These are phyloP conservation scores for Apiospora koreana DNA, from an alignment of 2,329 filamentous ascomycete genomes.

Conservation along the genomic window DNA sequence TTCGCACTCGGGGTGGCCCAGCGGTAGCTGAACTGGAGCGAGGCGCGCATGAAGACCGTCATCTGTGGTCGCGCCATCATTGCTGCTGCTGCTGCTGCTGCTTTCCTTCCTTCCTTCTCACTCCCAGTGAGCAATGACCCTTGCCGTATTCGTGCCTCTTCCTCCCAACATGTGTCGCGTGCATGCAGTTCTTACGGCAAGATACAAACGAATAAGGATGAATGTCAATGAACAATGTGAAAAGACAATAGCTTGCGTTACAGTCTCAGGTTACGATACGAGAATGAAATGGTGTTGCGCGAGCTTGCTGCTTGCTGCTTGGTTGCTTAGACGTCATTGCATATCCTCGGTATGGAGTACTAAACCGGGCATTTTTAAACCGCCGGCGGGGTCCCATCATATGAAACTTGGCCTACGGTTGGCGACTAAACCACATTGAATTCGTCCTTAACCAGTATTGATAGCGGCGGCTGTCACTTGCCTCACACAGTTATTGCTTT, in stretches of 20 bases:
- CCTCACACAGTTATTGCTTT: no score
- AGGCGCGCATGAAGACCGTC: constrained; percentile 21
- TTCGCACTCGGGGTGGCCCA: constrained; percentile 23
- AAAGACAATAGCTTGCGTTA: not conserved
- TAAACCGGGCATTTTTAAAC: not conserved
- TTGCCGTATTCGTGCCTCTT: not conserved
- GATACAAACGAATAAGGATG: not conserved
- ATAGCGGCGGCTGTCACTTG: no score
- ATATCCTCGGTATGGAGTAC: not conserved
- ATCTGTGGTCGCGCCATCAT: not conserved
- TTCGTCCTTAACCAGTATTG: no score
- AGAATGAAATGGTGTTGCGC: not conserved
- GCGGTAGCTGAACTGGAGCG: constrained; percentile 27
- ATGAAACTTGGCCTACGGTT: not conserved
- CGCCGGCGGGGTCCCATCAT: not conserved
- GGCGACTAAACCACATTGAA: not conserved
- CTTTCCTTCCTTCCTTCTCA: not conserved
- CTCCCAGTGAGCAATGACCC: not conserved
- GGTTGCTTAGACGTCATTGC: not conserved
- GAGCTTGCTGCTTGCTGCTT: not conserved
- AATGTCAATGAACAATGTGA: not conserved
- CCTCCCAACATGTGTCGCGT: not conserved
- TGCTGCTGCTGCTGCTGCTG: no score
- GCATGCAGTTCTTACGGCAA: not conserved
- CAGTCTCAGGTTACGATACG: not conserved